A percentile compares a stretch with the other conserved stretches of the same genome.
These are phyloP conservation scores for Bolboschoenoplectus hybrid DNA, from an alignment of 202 grass and related monocot species.

Conservation along the genomic window DNA sequence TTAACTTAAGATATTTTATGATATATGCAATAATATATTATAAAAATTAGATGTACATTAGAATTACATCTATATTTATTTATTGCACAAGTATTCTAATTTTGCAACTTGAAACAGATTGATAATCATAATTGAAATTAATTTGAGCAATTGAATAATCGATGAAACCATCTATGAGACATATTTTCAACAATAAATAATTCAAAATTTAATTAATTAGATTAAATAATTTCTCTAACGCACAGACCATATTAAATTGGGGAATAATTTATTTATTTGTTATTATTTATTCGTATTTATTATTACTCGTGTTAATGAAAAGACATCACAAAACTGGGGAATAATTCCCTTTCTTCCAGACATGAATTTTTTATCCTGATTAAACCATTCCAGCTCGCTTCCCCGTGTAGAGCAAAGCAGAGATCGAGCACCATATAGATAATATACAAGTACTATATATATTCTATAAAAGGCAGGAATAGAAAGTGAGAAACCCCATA, in stretches of 20 bases:
- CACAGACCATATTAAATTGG: neutral
- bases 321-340: conserved; percentile 14
- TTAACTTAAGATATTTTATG: too few species aligned
- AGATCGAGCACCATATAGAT: neutral
- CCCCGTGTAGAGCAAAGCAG: conserved; percentile 1
- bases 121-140: too few species aligned
- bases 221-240: neutral
- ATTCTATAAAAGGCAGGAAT: conserved; percentile 28
- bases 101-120: too few species aligned
- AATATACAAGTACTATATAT: neutral
- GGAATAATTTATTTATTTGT: neutral
- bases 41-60: too few species aligned
- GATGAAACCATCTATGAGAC: too few species aligned
- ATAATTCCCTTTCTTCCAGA: conserved; percentile 24
- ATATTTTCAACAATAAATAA: too few species aligned
- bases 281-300: neutral
- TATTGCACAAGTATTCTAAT: too few species aligned
- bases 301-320: neutral
- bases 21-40: too few species aligned
- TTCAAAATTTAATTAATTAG: too few species aligned
- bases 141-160: too few species aligned
- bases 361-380: conserved; percentile 1
- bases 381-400: neutral
- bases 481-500: conserved; percentile 34
- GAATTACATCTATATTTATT: too few species aligned